phyloP scores from a whole-genome alignment of 2,329 filamentous ascomycete genomes.

The Parastagonospora avenae region DNA sequence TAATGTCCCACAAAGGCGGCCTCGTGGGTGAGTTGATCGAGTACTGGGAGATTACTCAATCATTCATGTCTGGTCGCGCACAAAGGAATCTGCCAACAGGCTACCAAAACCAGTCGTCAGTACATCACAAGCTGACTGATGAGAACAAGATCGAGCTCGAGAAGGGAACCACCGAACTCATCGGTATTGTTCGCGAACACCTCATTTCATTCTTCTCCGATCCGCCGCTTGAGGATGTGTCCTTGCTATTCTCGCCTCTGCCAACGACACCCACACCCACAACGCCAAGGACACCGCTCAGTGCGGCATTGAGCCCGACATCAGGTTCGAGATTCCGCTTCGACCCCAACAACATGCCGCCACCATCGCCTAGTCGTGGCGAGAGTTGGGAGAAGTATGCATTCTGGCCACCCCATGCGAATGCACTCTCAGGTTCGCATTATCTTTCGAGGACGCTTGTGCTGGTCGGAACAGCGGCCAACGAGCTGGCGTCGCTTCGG shows the following conservation, averaged over 20 bases:
- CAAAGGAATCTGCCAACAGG: slow-evolving; percentile 80
- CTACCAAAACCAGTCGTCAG: slow-evolving; percentile 78
- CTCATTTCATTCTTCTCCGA: slow-evolving; percentile 84
- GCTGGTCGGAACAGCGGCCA: slow-evolving; percentile 83
- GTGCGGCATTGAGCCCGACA: slow-evolving; percentile 63
- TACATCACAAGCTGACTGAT: slow-evolving; percentile 78
- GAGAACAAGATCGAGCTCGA: slow-evolving; percentile 74
- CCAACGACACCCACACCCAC: slow-evolving; percentile 65
- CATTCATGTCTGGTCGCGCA: slow-evolving; percentile 85
- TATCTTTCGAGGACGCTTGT: slow-evolving; percentile 83
- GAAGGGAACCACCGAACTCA: slow-evolving; percentile 79
- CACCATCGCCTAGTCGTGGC: slow-evolving; percentile 73
- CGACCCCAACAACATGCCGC: slow-evolving; percentile 76
- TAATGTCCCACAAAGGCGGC: slow-evolving; percentile 76
- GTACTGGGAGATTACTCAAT: slow-evolving; percentile 91
- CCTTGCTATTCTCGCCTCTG: slow-evolving; percentile 80
- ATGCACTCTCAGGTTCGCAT: slow-evolving; percentile 88
- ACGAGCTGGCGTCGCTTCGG: slow-evolving; percentile 78
- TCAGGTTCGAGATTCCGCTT: slow-evolving; percentile 78
- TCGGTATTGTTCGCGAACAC: slow-evolving; percentile 79
- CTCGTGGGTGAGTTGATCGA: slow-evolving; percentile 88
- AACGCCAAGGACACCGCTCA: slow-evolving; percentile 65
- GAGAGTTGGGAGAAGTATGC: slow-evolving; percentile 93
- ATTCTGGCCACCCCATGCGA: slow-evolving; percentile 94
- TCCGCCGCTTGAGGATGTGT: slow-evolving; percentile 88